Conservation (phyloP, 1,284 basidiomycete genomes). For the Rhodotorula sp. region DNA sequence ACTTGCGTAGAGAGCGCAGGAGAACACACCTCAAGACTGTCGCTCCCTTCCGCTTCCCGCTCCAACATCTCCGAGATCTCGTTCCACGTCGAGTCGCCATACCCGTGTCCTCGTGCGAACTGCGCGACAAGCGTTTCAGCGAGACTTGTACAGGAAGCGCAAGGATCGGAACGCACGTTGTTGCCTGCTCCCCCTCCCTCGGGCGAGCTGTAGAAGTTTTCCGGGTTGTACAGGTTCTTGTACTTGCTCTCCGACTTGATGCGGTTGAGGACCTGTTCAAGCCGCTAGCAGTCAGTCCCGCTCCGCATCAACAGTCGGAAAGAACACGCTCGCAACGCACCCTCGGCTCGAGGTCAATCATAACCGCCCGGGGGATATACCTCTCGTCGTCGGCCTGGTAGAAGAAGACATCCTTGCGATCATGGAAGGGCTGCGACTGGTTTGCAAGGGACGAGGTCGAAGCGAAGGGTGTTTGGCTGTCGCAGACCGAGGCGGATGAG, state of each 20-base stretch:
- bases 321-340: constrained; percentile 55
- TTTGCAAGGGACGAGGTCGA: constrained; percentile 50
- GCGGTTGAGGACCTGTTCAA: constrained; percentile 85
- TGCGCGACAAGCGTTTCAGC: background rate
- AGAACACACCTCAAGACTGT: constrained; percentile 80
- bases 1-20: background rate
- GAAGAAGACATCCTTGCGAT: constrained; percentile 99
- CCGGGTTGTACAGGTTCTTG: constrained; percentile 93
- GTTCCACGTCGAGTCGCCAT: constrained; percentile 89
- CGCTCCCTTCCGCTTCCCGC: constrained; percentile 95
- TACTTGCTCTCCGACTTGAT: constrained; percentile 82
- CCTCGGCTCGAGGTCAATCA: constrained; percentile 96
- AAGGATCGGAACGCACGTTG: constrained; percentile 53
- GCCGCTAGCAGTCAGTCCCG: background rate
- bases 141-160: background rate
- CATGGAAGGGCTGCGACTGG: constrained; percentile 47
- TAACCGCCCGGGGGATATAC: constrained; percentile 94
- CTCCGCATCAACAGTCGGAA: background rate
- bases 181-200: constrained; percentile 98
- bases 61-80: constrained; percentile 99
- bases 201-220: constrained; percentile 93
- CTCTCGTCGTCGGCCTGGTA: constrained; percentile 99
- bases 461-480: too few species aligned
- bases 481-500: constrained; percentile 1
- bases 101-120: constrained; percentile 55